Conservation (phyloP, 176 grass and related monocot genomes). For the Puya raimondii region DNA sequence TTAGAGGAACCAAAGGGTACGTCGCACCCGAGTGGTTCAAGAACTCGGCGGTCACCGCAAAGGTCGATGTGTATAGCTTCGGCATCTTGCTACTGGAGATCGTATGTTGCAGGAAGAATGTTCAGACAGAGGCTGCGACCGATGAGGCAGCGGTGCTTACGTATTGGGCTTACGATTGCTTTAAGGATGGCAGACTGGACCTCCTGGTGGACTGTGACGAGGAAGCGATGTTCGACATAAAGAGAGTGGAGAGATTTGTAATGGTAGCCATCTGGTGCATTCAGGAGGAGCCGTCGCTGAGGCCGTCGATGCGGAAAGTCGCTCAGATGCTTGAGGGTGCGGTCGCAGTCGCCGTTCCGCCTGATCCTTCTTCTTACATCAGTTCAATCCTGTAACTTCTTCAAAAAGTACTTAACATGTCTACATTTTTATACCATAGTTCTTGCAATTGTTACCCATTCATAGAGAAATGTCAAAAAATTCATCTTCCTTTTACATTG, state of each 20-base stretch:
- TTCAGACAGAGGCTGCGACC: background rate
- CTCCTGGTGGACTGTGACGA: background rate
- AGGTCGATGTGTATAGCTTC: slow-evolving; percentile 17
- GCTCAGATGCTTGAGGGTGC: slow-evolving; percentile 8
- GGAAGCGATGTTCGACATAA: background rate
- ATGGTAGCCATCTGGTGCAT: slow-evolving; percentile 10
- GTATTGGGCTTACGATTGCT: slow-evolving; percentile 11
- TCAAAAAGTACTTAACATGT: no score
- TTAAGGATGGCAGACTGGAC: background rate
- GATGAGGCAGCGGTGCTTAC: slow-evolving; percentile 5
- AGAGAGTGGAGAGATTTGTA: slow-evolving; percentile 2
- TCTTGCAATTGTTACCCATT: no score
- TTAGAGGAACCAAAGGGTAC: slow-evolving; percentile 15
- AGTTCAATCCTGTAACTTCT: background rate
- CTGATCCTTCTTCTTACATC: background rate
- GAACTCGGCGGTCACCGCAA: slow-evolving; percentile 10
- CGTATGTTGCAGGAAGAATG: slow-evolving; percentile 3
- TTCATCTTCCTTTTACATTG: no score
- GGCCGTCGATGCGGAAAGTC: slow-evolving; percentile 8
- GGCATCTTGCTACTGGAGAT: slow-evolving; percentile 10
- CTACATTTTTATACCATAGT: no score
- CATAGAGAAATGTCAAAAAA: no score
- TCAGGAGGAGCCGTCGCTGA: slow-evolving; percentile 5
- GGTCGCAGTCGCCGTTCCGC: background rate
- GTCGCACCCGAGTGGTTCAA: slow-evolving; percentile 18